Percentiles rank a stretch among this genome's conserved stretches.
phyloP scores from a whole-genome alignment of 2,329 filamentous ascomycete genomes.

The Thielaviopsis musarum region DNA sequence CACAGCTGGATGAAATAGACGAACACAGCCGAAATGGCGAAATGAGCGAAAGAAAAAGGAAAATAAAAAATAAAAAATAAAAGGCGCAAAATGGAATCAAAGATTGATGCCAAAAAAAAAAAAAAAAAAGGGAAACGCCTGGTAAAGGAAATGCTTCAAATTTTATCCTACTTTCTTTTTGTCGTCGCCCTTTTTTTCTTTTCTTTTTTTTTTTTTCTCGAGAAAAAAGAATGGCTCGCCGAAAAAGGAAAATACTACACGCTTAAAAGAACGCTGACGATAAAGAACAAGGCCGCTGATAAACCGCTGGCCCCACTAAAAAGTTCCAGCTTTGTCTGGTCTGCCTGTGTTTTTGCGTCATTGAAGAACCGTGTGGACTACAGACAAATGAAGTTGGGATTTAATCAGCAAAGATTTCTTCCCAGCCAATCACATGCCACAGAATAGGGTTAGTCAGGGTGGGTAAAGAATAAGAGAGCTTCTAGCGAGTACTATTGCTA shows the following conservation, averaged over 20 bases:
- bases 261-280: background rate
- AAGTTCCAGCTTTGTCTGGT: background rate
- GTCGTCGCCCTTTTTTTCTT: background rate
- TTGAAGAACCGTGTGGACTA: background rate
- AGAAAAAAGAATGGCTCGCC: background rate
- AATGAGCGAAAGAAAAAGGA: background rate
- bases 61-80: too few relatives aligned
- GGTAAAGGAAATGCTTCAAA: background rate
- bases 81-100: background rate
- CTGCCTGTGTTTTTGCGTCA: conserved; percentile 3
- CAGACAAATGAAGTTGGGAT: background rate
- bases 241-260: background rate
- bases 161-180: background rate
- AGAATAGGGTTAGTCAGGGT: conserved; percentile 7
- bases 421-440: conserved; percentile 4
- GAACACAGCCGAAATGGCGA: background rate
- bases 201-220: background rate
- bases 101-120: background rate
- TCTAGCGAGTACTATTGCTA: too few relatives aligned
- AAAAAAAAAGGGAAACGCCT: background rate
- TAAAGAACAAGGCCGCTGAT: background rate
- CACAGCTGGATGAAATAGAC: background rate
- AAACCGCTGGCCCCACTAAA: background rate
- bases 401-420: background rate
- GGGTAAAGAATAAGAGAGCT: too few relatives aligned